phyloP scores from a whole-genome alignment of 805 yeast genomes.

The Yarrowia divulgata region DNA sequence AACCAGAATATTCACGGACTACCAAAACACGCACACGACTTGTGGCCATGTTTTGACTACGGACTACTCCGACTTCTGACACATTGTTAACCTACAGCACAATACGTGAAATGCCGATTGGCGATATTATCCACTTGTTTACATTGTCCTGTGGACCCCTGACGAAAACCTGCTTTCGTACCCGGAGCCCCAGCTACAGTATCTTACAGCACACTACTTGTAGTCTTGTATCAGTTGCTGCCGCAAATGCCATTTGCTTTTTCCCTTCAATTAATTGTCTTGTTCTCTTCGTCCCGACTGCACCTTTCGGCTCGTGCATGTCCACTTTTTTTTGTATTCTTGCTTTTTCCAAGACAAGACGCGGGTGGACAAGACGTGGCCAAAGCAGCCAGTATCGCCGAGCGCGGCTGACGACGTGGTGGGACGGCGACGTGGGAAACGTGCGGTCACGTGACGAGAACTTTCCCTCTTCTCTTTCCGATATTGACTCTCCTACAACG shows the following conservation, averaged over 20 bases:
- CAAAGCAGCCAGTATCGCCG: not conserved
- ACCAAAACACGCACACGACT: too few species aligned
- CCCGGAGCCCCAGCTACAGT: not conserved
- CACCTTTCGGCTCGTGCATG: not conserved
- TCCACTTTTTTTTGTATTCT: not conserved
- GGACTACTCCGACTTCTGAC: too few species aligned
- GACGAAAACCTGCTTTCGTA: slow-evolving; percentile 16
- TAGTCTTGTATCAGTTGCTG: not conserved
- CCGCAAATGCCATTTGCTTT: not conserved
- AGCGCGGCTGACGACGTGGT: not conserved
- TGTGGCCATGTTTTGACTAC: too few species aligned
- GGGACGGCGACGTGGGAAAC: too few species aligned
- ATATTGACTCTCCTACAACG: too few species aligned
- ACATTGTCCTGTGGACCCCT: slow-evolving; percentile 32
- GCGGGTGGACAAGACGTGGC: not conserved
- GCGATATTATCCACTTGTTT: slow-evolving; percentile 25
- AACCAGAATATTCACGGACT: too few species aligned
- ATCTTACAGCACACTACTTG: too few species aligned
- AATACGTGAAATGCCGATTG: not conserved
- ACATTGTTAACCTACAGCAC: not conserved
- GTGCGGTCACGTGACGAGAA: not conserved
- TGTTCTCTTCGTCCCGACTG: too few species aligned
- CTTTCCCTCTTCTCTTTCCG: too few species aligned
- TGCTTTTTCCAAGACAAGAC: slow-evolving; percentile 4
- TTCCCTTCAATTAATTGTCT: too few species aligned